Evolutionary conservation across 306 rosid species (phyloP).

Genomic region (Cicer bijugum): DNA sequence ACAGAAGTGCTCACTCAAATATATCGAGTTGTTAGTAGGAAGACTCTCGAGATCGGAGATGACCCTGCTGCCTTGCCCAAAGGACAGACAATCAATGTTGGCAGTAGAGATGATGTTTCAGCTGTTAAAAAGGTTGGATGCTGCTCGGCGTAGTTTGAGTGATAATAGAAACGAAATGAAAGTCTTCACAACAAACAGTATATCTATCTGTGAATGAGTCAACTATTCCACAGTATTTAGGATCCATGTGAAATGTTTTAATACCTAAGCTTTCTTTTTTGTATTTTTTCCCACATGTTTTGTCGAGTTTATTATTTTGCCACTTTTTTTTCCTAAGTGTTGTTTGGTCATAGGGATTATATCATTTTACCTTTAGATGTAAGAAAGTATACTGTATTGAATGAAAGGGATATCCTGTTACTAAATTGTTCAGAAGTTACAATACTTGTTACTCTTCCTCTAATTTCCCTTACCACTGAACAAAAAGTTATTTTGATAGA

Average conservation of each 20-base stretch:
- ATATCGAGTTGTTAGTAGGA: slow-evolving; percentile 71
- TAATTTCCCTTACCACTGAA: background rate
- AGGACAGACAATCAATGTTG: slow-evolving; percentile 80
- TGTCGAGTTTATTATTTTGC: slow-evolving; percentile 30
- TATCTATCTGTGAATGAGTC: slow-evolving; percentile 37
- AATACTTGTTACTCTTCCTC: slow-evolving; percentile 17
- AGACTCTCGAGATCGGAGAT: slow-evolving; percentile 78
- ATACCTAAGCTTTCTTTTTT: slow-evolving; percentile 25
- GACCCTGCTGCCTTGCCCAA: slow-evolving; percentile 77
- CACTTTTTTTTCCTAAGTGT: slow-evolving; percentile 14
- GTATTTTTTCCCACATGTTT: slow-evolving; percentile 37
- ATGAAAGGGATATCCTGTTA: slow-evolving; percentile 24
- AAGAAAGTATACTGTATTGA: slow-evolving; percentile 35
- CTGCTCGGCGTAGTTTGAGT: slow-evolving; percentile 64
- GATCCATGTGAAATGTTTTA: slow-evolving; percentile 41
- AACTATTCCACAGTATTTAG: slow-evolving; percentile 30
- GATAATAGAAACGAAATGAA: slow-evolving; percentile 28
- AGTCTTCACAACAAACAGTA: slow-evolving; percentile 3
- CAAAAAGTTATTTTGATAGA: background rate
- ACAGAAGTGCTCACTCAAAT: slow-evolving; percentile 84
- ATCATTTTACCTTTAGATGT: slow-evolving; percentile 39
- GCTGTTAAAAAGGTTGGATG: slow-evolving; percentile 74
- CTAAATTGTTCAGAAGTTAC: slow-evolving; percentile 29
- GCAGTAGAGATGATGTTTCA: slow-evolving; percentile 75
- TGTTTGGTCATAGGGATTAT: slow-evolving; percentile 48